Percentiles rank a stretch among this genome's conserved stretches.
These are phyloP conservation scores for Globisporangium abappressorium DNA, from an alignment of 352 stramenopile genomes.

Conservation along the genomic window DNA sequence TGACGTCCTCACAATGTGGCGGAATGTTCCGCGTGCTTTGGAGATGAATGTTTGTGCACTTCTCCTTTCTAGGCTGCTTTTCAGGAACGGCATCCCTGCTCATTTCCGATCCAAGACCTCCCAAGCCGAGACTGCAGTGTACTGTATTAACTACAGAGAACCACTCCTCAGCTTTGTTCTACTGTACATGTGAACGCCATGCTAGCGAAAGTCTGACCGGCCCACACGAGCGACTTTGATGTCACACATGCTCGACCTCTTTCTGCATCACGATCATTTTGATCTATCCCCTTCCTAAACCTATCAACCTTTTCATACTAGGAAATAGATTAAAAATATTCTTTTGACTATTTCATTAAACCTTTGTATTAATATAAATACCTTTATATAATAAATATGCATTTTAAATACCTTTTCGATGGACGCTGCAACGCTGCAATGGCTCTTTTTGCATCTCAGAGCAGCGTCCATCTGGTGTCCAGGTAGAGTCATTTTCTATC, in stretches of 20 bases:
- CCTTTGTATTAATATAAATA: not conserved
- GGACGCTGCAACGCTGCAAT: not conserved
- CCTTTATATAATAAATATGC: not conserved
- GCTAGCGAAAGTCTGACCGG: not conserved
- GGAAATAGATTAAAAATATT: too few species aligned
- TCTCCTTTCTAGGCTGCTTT: not conserved
- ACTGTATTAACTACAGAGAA: not conserved
- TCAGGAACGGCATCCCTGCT: not conserved
- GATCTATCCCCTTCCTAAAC: not conserved
- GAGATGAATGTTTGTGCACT: not conserved
- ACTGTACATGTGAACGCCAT: not conserved
- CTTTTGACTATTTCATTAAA: not conserved
- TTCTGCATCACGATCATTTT: not conserved
- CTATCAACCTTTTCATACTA: not conserved
- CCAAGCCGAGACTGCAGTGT: not conserved
- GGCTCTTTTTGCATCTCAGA: constrained; percentile 24
- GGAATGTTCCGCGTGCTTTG: not conserved
- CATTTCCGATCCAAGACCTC: not conserved
- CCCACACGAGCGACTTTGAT: not conserved
- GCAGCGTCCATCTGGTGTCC: constrained; percentile 21
- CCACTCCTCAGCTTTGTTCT: not conserved
- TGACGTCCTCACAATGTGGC: not conserved
- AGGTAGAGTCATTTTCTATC: constrained; percentile 28
- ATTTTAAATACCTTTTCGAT: not conserved
- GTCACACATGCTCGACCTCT: not conserved